Evolutionary conservation across 148 eudicot genomes (phyloP), one percentile per base, ranked within the genome.

Genomic region (Persicaria tinctoria): DNA sequence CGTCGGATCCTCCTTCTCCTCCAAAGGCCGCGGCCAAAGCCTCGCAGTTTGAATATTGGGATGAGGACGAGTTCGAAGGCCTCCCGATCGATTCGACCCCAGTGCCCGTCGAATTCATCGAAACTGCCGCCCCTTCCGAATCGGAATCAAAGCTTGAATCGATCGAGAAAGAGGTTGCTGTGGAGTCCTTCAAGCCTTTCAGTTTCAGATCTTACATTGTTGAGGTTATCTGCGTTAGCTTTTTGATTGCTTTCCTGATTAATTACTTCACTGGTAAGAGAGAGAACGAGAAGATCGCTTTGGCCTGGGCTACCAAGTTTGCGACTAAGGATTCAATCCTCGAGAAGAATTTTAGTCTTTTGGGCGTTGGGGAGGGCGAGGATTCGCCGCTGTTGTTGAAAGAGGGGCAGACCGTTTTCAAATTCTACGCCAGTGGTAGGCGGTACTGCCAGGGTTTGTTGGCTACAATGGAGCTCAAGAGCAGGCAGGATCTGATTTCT

Each of bases 1-100:
- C 80, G 50, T 63, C 84, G 18, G 80, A 83, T 68, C 77, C 72
- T n/a, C 4, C 78, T 56, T 32, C 76, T 12, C 23, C 76, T 4
- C 38, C 81, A 10, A 27, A 12, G 6, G 47, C 70, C 70, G 44
- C 13, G 70, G 70, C 70, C n/a, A 80, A 76, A 59, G 79, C 86
- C 75, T 72, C 88, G 0, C 51, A 79, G 4, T 90, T 84, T 68
- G 96, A 95, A 13, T 88, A 79, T 79, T 95, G 98, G 96, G 98
- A 95, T 59, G 98, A 95, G 75, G 98, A 95, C 79, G 98, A 95
- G 74, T 95, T 95, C 76, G 98, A 95, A 84, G 98, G 98, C n/a
- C 73, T 93, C 49, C 98, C 96, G 0, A 45, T 41, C 4, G 83
- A 89, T 44, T 47, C 63, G n/a, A 78, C 78, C 63, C 69, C 71